Evolutionary conservation across 345 rosid genomes (phyloP).

Genomic region (Eucalyptus pauciflora): DNA sequence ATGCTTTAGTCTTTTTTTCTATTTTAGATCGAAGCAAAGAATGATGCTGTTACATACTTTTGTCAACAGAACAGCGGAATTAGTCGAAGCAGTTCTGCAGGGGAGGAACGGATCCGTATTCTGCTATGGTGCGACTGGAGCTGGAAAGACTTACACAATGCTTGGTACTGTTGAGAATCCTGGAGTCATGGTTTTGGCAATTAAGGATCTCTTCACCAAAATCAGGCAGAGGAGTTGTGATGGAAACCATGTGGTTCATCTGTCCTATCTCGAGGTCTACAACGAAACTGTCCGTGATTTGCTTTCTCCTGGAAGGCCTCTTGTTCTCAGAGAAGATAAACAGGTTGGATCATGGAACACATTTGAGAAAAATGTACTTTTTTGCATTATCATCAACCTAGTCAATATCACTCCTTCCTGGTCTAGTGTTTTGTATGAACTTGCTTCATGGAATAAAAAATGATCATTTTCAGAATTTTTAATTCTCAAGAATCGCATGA

Average conservation of each 20-base stretch:
- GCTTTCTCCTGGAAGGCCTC: conserved; percentile 96
- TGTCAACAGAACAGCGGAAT: conserved; percentile 73
- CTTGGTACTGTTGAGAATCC: conserved; percentile 85
- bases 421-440: not conserved
- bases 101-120: conserved; percentile 98
- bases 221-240: conserved; percentile 81
- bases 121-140: conserved; percentile 97
- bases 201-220: conserved; percentile 79
- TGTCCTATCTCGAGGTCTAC: conserved; percentile 91
- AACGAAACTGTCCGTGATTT: conserved; percentile 90
- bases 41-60: not conserved
- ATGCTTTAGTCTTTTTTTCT: not conserved
- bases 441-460: not conserved
- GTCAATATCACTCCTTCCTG: not conserved
- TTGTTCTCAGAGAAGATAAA: conserved; percentile 86
- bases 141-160: conserved; percentile 96
- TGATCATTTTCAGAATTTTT: not conserved
- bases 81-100: conserved; percentile 79
- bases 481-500: not conserved
- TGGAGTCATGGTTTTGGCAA: conserved; percentile 97
- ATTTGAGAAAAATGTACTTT: not conserved
- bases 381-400: not conserved
- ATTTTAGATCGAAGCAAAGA: not conserved
- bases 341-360: conserved; percentile 24
- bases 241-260: conserved; percentile 83